Conservation (phyloP, 148 eudicot genomes). For the Oxyria digyna region DNA sequence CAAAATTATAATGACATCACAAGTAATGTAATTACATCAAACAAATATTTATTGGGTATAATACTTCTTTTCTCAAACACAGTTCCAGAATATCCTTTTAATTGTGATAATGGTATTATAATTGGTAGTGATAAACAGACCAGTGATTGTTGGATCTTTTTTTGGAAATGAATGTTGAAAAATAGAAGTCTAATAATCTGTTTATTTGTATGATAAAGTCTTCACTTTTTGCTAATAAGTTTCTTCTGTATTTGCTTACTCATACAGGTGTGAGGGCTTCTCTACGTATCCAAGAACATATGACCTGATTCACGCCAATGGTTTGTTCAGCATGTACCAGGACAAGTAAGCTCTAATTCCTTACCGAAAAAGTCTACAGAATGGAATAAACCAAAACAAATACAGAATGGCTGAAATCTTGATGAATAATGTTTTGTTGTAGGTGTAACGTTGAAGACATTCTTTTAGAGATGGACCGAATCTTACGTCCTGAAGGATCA, state of each 20-base stretch:
- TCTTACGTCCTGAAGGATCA: constrained; percentile 69
- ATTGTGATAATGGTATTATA: no score
- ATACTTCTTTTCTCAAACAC: no score
- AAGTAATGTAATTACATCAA: no score
- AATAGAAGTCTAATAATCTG: no score
- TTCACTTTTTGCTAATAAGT: background rate
- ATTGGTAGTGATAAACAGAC: no score
- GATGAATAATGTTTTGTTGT: background rate
- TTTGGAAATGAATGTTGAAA: no score
- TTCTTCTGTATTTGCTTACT: background rate
- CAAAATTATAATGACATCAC: no score
- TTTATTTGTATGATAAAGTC: background rate
- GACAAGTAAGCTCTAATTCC: constrained; percentile 42
- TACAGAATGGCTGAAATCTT: background rate
- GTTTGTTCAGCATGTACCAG: constrained; percentile 56
- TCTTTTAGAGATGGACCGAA: constrained; percentile 77
- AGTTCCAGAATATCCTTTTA: no score
- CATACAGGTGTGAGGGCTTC: constrained; percentile 65
- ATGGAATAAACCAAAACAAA: background rate
- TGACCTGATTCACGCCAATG: constrained; percentile 60
- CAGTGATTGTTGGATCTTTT: no score
- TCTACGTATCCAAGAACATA: constrained; percentile 80
- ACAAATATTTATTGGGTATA: no score
- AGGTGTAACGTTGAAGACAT: constrained; percentile 70
- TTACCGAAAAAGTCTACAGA: background rate